These are phyloP conservation scores for Saccharum spontaneum DNA, from an alignment of 176 grass and related monocot species.

Conservation along the genomic window DNA sequence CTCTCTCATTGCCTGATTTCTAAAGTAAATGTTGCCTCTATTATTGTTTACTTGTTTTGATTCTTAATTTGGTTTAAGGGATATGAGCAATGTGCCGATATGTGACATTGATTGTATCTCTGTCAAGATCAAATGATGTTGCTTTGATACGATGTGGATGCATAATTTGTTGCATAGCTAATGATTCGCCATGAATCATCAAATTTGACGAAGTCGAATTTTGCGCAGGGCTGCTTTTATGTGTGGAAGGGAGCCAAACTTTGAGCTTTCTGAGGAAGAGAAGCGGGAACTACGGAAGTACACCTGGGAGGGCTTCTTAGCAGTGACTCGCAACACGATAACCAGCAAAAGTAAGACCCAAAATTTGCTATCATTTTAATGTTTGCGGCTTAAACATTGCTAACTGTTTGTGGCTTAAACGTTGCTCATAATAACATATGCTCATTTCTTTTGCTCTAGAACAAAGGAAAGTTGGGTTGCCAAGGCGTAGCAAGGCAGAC, in stretches of 20 bases:
- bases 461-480: slow-evolving; percentile 58
- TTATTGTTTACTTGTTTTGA: neutral
- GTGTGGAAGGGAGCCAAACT: slow-evolving; percentile 98
- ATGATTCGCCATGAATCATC: neutral
- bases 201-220: neutral
- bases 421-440: slow-evolving; percentile 12
- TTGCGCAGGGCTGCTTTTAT: slow-evolving; percentile 88
- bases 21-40: neutral
- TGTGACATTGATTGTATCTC: neutral
- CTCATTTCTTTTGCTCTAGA: slow-evolving; percentile 52
- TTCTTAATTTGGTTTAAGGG: slow-evolving; percentile 1
- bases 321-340: slow-evolving; percentile 80
- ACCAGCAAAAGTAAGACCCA: slow-evolving; percentile 86
- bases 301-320: slow-evolving; percentile 82
- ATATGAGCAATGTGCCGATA: neutral
- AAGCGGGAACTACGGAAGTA: slow-evolving; percentile 71
- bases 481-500: slow-evolving; percentile 55
- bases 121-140: slow-evolving; percentile 1
- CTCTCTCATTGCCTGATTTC: neutral
- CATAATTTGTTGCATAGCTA: slow-evolving; percentile 1
- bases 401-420: neutral
- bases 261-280: slow-evolving; percentile 73
- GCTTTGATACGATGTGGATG: neutral
- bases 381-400: neutral
- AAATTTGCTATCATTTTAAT: neutral